Evolutionary conservation across 345 rosid species (phyloP), one percentile per base, ranked within the genome.

Genomic region (Citrus hindsii): DNA sequence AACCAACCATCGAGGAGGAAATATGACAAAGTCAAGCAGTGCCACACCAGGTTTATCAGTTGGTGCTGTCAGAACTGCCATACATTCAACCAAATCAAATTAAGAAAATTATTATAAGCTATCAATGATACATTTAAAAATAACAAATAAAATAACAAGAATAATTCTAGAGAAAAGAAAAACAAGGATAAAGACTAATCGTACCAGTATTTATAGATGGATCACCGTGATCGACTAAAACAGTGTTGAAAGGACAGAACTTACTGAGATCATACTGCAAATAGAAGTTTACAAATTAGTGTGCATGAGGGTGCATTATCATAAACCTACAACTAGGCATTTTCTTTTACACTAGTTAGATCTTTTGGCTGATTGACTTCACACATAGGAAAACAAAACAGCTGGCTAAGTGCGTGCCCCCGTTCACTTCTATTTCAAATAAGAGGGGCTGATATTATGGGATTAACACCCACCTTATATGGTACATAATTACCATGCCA

Each of bases 401-500:
- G 38, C 14, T 28, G 9, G 64, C 27, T 10, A 48, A 76, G 67
- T 67, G 51, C 19, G 22, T 46, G 51, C 51, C 0, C 25, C 69
- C 27, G 2, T 62, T 62, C 65, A 4, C 8, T 12, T 25, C 27
- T 13, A 48, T 59, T 55, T 59, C 72, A 73, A 73, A 65, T 32
- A 48, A 70, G 51, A 72, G 51, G 56, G 30, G 71, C 2, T 5
- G n/a, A 61, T 24, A 80, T 18, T 0, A 60, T 16, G 35, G 25
- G 35, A 53, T 46, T 33, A 69, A 61, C 25, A 85, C 73, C 75
- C 76, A 90, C 99, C 95, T 96, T 96, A 79, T 90, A 93, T 48
- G 99, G 98, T 55, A 87, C 91, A 79, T 93, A 93, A 81, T 93
- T 93, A 79, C 99, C 99, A 89, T 93, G 99, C 99, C 99, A 96